Percentiles rank a stretch among this genome's conserved stretches.
Evolutionary conservation across 176 grass and related monocot genomes (phyloP).

Genomic region (Oryza meyeriana): DNA sequence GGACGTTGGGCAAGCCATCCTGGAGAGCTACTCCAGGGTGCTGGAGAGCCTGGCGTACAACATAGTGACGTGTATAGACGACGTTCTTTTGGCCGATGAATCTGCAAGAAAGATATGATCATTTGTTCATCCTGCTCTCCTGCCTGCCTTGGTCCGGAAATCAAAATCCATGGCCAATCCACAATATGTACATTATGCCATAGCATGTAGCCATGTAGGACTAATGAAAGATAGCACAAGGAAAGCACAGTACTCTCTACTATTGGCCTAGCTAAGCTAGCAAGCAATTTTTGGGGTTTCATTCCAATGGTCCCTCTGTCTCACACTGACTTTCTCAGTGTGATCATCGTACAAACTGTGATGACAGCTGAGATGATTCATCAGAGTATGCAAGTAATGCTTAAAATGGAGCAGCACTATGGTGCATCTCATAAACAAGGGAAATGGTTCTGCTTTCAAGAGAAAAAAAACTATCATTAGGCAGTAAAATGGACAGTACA

Average conservation of each 20-base stretch:
- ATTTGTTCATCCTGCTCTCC: slow-evolving; percentile 23
- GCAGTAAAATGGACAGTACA: slow-evolving; percentile 6
- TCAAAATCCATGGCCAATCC: slow-evolving; percentile 27
- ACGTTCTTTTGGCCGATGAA: slow-evolving; percentile 68
- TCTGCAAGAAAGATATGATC: slow-evolving; percentile 54
- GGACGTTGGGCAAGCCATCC: slow-evolving; percentile 79
- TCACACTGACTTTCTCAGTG: background rate
- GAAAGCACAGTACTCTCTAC: slow-evolving; percentile 23
- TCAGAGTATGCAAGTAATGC: background rate
- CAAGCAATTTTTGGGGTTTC: slow-evolving; percentile 22
- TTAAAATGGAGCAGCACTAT: background rate
- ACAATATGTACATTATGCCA: slow-evolving; percentile 48
- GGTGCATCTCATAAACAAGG: slow-evolving; percentile 14
- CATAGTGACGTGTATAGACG: slow-evolving; percentile 77
- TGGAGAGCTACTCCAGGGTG: slow-evolving; percentile 91
- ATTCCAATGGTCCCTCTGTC: slow-evolving; percentile 21
- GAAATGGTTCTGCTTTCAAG: background rate
- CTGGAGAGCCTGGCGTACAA: slow-evolving; percentile 92
- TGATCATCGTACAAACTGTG: slow-evolving; percentile 28
- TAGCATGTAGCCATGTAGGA: slow-evolving; percentile 27
- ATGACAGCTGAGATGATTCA: slow-evolving; percentile 21
- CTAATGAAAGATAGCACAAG: slow-evolving; percentile 38
- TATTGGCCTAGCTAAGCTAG: slow-evolving; percentile 30
- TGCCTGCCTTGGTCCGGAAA: slow-evolving; percentile 16
- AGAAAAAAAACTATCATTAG: background rate